phyloP scores from a whole-genome alignment of 768 basidiomycete genomes.

The Rhizopogon rudus region DNA sequence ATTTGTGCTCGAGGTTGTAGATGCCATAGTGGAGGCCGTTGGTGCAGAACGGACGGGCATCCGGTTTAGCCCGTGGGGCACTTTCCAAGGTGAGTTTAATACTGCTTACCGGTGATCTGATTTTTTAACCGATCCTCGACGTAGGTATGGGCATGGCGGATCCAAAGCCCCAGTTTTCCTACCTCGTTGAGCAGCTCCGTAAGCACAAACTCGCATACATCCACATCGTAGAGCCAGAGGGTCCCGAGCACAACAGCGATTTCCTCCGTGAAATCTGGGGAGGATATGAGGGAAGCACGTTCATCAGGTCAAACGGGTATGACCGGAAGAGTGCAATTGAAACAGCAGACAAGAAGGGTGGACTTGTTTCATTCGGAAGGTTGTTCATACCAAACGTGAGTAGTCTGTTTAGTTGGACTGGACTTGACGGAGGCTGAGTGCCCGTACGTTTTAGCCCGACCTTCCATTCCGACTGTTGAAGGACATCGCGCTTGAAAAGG shows the following conservation, averaged over 20 bases:
- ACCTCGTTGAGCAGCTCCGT: slow-evolving; percentile 40
- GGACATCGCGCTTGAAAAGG: slow-evolving; percentile 13
- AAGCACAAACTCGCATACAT: slow-evolving; percentile 43
- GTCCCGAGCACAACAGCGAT: slow-evolving; percentile 29
- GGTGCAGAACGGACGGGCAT: slow-evolving; percentile 52
- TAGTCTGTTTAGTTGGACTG: neutral
- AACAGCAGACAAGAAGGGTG: slow-evolving; percentile 28
- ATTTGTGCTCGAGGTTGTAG: slow-evolving; percentile 52
- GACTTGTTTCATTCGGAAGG: slow-evolving; percentile 33
- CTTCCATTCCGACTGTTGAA: slow-evolving; percentile 24
- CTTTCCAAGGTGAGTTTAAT: slow-evolving; percentile 6
- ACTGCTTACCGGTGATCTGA: neutral
- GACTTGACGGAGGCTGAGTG: neutral
- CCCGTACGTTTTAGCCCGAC: slow-evolving; percentile 19
- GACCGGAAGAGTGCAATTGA: slow-evolving; percentile 34
- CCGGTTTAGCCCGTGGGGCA: slow-evolving; percentile 53
- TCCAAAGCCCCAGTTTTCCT: slow-evolving; percentile 49
- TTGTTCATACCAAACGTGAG: slow-evolving; percentile 35
- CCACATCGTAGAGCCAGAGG: slow-evolving; percentile 42
- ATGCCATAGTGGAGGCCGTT: slow-evolving; percentile 45
- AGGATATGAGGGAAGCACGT: slow-evolving; percentile 20
- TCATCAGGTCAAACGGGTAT: slow-evolving; percentile 43
- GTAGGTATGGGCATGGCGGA: slow-evolving; percentile 50
- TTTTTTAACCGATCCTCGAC: slow-evolving; percentile 9
- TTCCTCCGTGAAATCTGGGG: slow-evolving; percentile 43